Percentiles rank a stretch among this genome's conserved stretches.
Evolutionary conservation across 768 basidiomycete species (phyloP).

Genomic region (Lentinula detonsa): DNA sequence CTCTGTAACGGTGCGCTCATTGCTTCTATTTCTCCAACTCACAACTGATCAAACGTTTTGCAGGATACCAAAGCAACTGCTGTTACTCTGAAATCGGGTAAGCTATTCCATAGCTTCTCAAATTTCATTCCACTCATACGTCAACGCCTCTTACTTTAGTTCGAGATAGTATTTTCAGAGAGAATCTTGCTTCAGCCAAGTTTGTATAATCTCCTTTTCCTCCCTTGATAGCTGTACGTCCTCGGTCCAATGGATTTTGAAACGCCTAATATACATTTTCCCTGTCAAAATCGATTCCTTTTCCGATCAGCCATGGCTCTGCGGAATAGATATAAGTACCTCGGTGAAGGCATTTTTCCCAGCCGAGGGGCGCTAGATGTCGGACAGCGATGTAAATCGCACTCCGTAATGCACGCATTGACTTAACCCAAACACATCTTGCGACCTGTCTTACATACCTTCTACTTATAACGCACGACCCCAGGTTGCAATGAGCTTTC

Average conservation of each 20-base stretch:
- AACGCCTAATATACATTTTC: neutral
- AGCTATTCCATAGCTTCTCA: neutral
- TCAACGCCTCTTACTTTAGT: constrained; percentile 23
- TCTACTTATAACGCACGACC: neutral
- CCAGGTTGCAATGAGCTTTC: neutral
- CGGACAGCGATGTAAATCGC: constrained; percentile 3
- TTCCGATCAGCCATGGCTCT: neutral
- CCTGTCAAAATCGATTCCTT: neutral
- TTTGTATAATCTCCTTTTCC: constrained; percentile 22
- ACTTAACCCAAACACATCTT: neutral
- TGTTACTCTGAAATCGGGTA: constrained; percentile 45
- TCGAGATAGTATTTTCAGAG: constrained; percentile 48
- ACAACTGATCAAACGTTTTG: neutral
- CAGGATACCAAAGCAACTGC: constrained; percentile 55
- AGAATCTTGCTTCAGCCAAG: constrained; percentile 42
- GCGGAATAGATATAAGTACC: neutral
- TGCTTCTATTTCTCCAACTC: neutral
- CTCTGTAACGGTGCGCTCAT: constrained; percentile 46
- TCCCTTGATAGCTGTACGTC: neutral
- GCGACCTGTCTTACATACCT: neutral
- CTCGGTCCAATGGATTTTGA: too few species aligned
- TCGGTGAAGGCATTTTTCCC: neutral
- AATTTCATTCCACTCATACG: neutral
- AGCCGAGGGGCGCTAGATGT: neutral
- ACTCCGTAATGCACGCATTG: neutral